Evolutionary conservation across 345 rosid genomes (phyloP).

Genomic region (Salix viminalis): DNA sequence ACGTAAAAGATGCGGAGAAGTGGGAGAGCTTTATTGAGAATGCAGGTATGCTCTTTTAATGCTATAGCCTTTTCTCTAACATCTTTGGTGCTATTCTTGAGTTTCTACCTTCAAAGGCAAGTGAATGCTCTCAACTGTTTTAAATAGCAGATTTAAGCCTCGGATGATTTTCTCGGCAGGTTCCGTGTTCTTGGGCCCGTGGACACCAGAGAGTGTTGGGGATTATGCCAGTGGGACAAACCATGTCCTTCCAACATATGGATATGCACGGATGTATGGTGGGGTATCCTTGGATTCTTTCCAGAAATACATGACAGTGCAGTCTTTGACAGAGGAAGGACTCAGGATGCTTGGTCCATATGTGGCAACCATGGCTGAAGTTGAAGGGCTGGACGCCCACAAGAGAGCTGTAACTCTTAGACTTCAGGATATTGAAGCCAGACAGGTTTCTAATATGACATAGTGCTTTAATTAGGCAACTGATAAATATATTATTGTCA

Average conservation of each 20-base stretch:
- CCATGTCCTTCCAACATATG: conserved; percentile 85
- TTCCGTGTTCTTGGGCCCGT: conserved; percentile 77
- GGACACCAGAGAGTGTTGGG: conserved; percentile 98
- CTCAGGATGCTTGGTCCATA: conserved; percentile 69
- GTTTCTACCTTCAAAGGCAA: background rate
- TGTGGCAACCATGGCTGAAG: conserved; percentile 80
- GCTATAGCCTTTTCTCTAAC: too few relatives aligned
- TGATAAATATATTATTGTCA: background rate
- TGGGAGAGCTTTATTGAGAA: conserved; percentile 83
- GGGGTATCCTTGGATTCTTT: conserved; percentile 89
- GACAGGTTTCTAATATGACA: conserved; percentile 29
- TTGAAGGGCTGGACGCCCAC: conserved; percentile 90
- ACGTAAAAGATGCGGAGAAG: conserved; percentile 83
- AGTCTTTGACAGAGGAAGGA: conserved; percentile 83
- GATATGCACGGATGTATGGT: conserved; percentile 88
- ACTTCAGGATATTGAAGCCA: conserved; percentile 71
- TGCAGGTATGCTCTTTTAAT: conserved; percentile 46
- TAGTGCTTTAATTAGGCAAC: conserved; percentile 4
- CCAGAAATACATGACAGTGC: conserved; percentile 81
- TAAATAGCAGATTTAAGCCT: background rate
- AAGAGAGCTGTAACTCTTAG: conserved; percentile 87
- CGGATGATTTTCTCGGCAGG: conserved; percentile 34
- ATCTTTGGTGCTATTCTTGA: too few relatives aligned
- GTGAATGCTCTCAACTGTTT: background rate
- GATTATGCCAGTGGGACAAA: conserved; percentile 96